Percentiles rank a stretch among this genome's conserved stretches.
These are phyloP conservation scores for Populus simonii DNA, from an alignment of 345 rosid species.

Conservation along the genomic window DNA sequence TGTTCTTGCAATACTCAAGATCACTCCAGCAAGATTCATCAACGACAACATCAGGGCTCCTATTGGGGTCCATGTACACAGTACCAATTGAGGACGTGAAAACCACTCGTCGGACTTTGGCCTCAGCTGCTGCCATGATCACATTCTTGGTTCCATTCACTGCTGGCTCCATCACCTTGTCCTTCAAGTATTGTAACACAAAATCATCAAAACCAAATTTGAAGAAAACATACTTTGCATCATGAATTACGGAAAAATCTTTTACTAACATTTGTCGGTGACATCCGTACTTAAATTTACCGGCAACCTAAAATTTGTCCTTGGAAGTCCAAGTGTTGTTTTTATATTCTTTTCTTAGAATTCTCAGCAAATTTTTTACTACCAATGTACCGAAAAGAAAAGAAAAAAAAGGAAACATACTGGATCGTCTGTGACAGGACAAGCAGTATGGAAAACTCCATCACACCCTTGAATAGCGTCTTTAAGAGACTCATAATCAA, in stretches of 20 bases:
- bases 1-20: conserved; percentile 89
- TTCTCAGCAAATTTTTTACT: conserved; percentile 8
- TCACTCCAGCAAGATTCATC: conserved; percentile 98
- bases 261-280: too few relatives aligned
- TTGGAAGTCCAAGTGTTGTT: too few relatives aligned
- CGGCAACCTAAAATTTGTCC: too few relatives aligned
- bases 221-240: too few relatives aligned
- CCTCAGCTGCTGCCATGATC: conserved; percentile 75
- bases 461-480: conserved; percentile 76
- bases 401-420: conserved; percentile 36
- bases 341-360: not conserved
- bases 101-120: conserved; percentile 79
- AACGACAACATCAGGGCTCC: conserved; percentile 62
- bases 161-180: conserved; percentile 97
- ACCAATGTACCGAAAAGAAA: not conserved
- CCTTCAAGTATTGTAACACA: conserved; percentile 32
- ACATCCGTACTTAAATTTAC: too few relatives aligned
- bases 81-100: conserved; percentile 95
- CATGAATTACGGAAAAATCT: too few relatives aligned
- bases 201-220: not conserved
- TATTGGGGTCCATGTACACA: conserved; percentile 85
- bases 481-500: conserved; percentile 57
- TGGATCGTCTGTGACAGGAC: conserved; percentile 95
- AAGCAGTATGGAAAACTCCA: conserved; percentile 97
- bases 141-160: conserved; percentile 82